A percentile compares a stretch with the other conserved stretches of the same genome.
These are phyloP conservation scores for Chlamydomonas sp. DNA, from an alignment of 139 green algal genomes.

Conservation along the genomic window DNA sequence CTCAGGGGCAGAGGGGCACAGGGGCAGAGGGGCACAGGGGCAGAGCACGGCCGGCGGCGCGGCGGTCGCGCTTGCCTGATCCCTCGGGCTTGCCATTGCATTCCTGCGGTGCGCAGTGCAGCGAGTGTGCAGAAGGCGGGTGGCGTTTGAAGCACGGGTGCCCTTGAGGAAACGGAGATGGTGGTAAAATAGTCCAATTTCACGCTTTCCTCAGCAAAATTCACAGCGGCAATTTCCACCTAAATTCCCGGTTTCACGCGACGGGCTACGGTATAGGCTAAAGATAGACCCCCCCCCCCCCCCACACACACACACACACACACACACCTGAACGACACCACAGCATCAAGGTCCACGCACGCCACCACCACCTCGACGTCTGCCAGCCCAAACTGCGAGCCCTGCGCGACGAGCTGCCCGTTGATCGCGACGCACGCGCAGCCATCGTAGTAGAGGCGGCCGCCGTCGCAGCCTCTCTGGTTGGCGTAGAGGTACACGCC, in stretches of 20 bases:
- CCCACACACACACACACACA: neutral
- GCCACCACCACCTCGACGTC: conserved; percentile 74
- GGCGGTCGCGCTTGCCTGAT: conserved; percentile 55
- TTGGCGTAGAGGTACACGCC: conserved; percentile 98
- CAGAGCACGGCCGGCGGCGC: too few species aligned
- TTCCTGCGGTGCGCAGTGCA: conserved; percentile 24
- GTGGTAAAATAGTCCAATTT: neutral
- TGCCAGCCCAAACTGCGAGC: conserved; percentile 49
- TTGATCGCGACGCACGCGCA: conserved; percentile 84
- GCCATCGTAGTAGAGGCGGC: conserved; percentile 91
- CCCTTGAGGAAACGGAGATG: too few species aligned
- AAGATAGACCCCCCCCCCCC: neutral
- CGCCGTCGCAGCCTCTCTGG: conserved; percentile 92
- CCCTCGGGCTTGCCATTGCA: conserved; percentile 59
- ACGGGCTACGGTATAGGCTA: too few species aligned
- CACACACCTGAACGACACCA: conserved; percentile 59
- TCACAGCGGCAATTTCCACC: neutral
- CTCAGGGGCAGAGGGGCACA: too few species aligned
- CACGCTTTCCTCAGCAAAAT: neutral
- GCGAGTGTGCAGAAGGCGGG: too few species aligned
- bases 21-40: too few species aligned
- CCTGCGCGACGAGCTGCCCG: conserved; percentile 80
- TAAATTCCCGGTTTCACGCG: neutral
- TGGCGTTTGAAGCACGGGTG: too few species aligned
- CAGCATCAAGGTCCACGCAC: conserved; percentile 84